Base-by-base conservation (phyloP, 768 basidiomycete genomes). In the Psilocybe cyanescens region DNA sequence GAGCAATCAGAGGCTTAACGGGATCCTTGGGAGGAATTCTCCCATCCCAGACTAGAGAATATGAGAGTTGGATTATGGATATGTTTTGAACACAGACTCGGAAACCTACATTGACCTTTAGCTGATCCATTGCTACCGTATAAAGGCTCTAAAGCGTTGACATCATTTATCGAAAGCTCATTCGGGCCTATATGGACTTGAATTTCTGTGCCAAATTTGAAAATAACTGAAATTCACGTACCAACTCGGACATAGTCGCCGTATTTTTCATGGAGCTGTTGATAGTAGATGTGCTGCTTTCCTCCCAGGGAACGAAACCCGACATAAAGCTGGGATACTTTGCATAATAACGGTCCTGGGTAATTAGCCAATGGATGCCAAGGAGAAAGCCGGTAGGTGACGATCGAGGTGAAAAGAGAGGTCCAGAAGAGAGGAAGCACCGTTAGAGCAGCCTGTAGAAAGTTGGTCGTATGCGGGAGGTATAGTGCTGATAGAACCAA, bases 201-300 rank as follows among this genome's bases (percentile, higher is more conserved):
- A 44, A n/a, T 5, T 12, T 9, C n/a, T 12, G 4, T n/a, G 11
- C 41, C 14, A 5, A 44, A 16, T 44, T 9, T 14, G 24, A 24
- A 12, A 44, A 14, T 12, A 44, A 8, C 41, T 14, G 12, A 46
- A 8, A 11, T 28, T 7, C 11, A 67, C 78, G 55, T 53, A 85
- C 87, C 86, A 44, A 84, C 79, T 65, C 87, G 74, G 33, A 88
- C 85, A 16, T 83, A 74, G 52, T 84, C 79, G 1, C 87, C 88
- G 56, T 86, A 88, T 50, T 74, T 75, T 39, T 79, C 73, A 65
- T 88, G 87, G n/a, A 87, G 68, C 17, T 70, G 63, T n/a, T 74
- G 67, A 63, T 81, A 80, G 61, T 79, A 78, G 2, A 76, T 67
- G 63, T 86, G 80, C 51, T 83, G 82, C 59, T 78, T 77, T 9